These are phyloP conservation scores for Arthrobotrys iridis DNA, from an alignment of 2,329 filamentous ascomycete genomes.

Conservation along the genomic window DNA sequence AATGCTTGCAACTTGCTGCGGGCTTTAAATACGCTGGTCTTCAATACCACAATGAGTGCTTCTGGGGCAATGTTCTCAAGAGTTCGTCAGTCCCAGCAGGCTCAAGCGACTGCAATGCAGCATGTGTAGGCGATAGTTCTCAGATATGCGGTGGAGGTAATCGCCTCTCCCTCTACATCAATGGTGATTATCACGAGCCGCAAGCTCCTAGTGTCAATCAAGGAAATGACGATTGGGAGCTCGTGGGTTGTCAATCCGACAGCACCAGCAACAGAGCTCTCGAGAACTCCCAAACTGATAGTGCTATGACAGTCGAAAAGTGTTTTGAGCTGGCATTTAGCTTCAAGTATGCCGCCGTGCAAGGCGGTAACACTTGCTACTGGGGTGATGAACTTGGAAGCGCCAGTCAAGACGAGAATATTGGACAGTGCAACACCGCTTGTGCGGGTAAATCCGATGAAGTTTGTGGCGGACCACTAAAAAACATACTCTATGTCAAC, in stretches of 20 bases:
- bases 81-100: background rate
- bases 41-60: slow-evolving; percentile 62
- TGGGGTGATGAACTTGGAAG: slow-evolving; percentile 33
- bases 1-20: slow-evolving; percentile 56
- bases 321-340: slow-evolving; percentile 22
- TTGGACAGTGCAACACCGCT: slow-evolving; percentile 6
- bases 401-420: background rate
- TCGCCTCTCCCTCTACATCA: background rate
- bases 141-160: slow-evolving; percentile 15
- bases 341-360: slow-evolving; percentile 21
- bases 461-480: slow-evolving; percentile 17
- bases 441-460: slow-evolving; percentile 19
- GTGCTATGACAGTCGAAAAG: slow-evolving; percentile 23
- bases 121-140: slow-evolving; percentile 5
- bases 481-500: slow-evolving; percentile 21
- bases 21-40: slow-evolving; percentile 60
- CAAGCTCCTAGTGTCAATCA: background rate
- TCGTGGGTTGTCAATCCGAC: slow-evolving; percentile 12
- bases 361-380: slow-evolving; percentile 39
- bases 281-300: background rate
- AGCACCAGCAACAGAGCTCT: slow-evolving; percentile 9
- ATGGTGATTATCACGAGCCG: background rate
- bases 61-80: slow-evolving; percentile 60
- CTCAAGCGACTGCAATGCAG: background rate
- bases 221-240: slow-evolving; percentile 18